Base-by-base conservation (phyloP, 352 stramenopile species). In the Globisporangium canariense region DNA sequence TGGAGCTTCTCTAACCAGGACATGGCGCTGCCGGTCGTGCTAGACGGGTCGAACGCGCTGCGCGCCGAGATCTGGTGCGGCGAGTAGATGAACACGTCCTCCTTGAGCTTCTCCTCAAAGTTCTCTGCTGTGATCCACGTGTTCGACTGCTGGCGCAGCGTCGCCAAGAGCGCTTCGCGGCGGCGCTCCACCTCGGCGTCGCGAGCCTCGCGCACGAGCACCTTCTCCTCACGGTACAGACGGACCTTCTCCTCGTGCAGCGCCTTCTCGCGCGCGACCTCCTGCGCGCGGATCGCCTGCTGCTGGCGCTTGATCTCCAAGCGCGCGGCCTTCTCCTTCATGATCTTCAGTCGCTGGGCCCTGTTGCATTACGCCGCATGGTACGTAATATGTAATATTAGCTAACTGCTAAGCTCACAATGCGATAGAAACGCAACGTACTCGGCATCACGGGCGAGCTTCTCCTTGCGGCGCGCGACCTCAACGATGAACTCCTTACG, bases 1-100 rank as follows among this genome's bases (percentile, higher is more conserved):
- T 95, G 84, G 55, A 95, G 75, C 71, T 91, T 91, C 73, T 95
- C 86, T 64, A 95, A 71, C 86, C 86, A 95, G 64, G 86, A 93
- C 59, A 93, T 73, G 51, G 86, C 84, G 61, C 79, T 91, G 60
- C 78, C 79, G 22, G 77, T 88, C 60, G 80, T 78, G 57, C 63
- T 83, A 30, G 75, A 87, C 47, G 83, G 79, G 66, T 91, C 83
- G 62, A 91, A 91, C 66, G 78, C 79, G 45, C 79, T 78, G 58
- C 83, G 82, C 40, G 76, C 67, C 55, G 77, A 86, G 53, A 85
- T 79, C 69, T 94, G 81, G 57, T 83, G 75, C 57, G 86, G 79
- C 76, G 86, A 89, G 72, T 91, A 94, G 69, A 89, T 79, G 62
- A 95, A 95, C 56, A 93, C 78, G 52, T 92, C 86, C 60, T 93